These are phyloP conservation scores for Whalleya microplaca DNA, from an alignment of 2,329 filamentous ascomycete genomes.

Conservation along the genomic window DNA sequence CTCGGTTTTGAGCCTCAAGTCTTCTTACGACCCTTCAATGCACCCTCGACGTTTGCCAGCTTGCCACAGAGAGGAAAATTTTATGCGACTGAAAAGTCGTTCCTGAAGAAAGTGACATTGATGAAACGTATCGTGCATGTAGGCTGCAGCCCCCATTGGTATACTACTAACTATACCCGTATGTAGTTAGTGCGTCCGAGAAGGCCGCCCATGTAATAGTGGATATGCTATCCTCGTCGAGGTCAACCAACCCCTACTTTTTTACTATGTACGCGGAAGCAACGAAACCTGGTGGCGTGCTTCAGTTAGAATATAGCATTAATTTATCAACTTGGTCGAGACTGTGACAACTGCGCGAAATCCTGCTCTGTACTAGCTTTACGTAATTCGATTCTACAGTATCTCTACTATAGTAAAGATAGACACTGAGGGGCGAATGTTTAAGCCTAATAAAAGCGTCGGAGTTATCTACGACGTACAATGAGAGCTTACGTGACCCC, in stretches of 20 bases:
- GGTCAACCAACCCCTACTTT: background rate
- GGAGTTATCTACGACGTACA: no score
- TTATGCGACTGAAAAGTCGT: slow-evolving; percentile 21
- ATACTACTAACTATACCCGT: slow-evolving; percentile 3
- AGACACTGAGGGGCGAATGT: no score
- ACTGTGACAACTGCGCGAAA: background rate
- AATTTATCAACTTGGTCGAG: background rate
- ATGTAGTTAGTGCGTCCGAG: slow-evolving; percentile 16
- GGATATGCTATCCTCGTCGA: background rate
- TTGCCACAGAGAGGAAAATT: slow-evolving; percentile 2
- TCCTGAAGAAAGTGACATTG: slow-evolving; percentile 15
- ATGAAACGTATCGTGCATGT: background rate
- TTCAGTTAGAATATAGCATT: background rate
- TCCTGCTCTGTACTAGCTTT: no score
- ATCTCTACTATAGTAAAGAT: no score
- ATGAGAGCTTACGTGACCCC: no score
- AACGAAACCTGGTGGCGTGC: background rate
- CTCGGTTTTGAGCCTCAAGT: no score
- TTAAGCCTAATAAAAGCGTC: no score
- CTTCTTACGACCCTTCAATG: no score
- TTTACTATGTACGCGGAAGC: no score
- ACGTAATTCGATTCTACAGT: no score
- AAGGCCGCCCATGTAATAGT: background rate
- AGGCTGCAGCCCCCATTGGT: background rate
- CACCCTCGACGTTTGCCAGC: background rate